A percentile compares a stretch with the other conserved stretches of the same genome.
Evolutionary conservation across 768 basidiomycete genomes (phyloP).

Genomic region (Boletellus sp.): DNA sequence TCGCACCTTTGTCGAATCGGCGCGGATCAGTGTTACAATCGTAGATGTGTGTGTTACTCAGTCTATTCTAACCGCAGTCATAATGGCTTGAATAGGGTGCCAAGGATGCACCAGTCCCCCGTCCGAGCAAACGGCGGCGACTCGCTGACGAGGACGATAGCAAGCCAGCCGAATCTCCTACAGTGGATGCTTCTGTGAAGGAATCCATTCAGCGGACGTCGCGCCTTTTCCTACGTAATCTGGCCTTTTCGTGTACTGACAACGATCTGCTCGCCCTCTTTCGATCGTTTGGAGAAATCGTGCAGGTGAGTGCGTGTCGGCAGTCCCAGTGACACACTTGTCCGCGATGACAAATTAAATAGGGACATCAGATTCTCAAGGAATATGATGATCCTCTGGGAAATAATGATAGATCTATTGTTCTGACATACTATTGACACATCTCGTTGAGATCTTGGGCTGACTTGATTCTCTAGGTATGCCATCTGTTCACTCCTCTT

Average conservation of each 20-base stretch:
- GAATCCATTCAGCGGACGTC: conserved; percentile 66
- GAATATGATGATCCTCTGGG: conserved; percentile 32
- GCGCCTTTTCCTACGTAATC: conserved; percentile 89
- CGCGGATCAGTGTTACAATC: conserved; percentile 68
- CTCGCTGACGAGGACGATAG: conserved; percentile 49
- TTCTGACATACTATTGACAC: conserved; percentile 18
- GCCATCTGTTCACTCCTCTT: not conserved
- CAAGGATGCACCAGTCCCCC: conserved; percentile 62
- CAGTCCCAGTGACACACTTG: conserved; percentile 1
- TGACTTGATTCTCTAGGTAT: conserved; percentile 15
- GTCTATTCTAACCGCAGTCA: not conserved
- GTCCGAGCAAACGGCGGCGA: conserved; percentile 69
- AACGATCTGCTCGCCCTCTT: conserved; percentile 67
- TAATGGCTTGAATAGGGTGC: conserved; percentile 45
- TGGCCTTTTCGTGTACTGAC: conserved; percentile 82
- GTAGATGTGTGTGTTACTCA: conserved; percentile 54
- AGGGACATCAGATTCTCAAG: conserved; percentile 37
- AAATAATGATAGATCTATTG: conserved; percentile 57
- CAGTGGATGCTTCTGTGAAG: conserved; percentile 33
- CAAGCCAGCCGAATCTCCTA: conserved; percentile 2
- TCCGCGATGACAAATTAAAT: conserved; percentile 39
- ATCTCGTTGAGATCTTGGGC: not conserved
- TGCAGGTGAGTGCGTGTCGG: conserved; percentile 55
- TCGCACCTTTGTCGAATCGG: conserved; percentile 76
- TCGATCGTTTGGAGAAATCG: conserved; percentile 62